phyloP scores from a whole-genome alignment of 805 yeast species.

The Vanderwaltozyma verrucispora region DNA sequence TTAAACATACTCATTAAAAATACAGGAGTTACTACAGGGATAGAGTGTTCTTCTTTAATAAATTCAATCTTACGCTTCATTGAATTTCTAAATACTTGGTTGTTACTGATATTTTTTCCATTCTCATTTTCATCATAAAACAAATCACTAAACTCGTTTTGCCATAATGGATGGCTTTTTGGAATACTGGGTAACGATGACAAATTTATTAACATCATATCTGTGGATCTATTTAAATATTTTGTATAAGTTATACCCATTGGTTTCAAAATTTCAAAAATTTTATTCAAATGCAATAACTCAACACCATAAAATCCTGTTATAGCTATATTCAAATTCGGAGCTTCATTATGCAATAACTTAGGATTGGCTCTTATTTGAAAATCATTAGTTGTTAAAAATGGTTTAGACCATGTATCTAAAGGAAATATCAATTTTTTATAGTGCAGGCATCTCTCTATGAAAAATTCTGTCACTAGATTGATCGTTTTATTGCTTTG shows the following conservation, averaged over 20 bases:
- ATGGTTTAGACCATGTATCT: slow-evolving; percentile 60
- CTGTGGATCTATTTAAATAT: slow-evolving; percentile 22
- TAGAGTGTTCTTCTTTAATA: slow-evolving; percentile 20
- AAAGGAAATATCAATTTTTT: slow-evolving; percentile 30
- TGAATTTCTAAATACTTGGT: slow-evolving; percentile 23
- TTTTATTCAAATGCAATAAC: slow-evolving; percentile 54
- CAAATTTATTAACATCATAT: slow-evolving; percentile 22
- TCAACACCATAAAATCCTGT: slow-evolving; percentile 77
- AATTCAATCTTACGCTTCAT: slow-evolving; percentile 27
- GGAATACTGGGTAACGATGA: slow-evolving; percentile 22
- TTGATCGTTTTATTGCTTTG: slow-evolving; percentile 6
- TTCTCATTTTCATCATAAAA: slow-evolving; percentile 9
- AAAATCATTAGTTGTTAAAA: slow-evolving; percentile 22
- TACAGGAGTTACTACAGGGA: slow-evolving; percentile 27
- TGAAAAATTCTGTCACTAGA: slow-evolving; percentile 67
- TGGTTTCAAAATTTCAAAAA: slow-evolving; percentile 42
- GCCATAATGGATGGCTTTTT: slow-evolving; percentile 18
- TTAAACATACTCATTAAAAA: slow-evolving; percentile 20
- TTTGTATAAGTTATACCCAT: slow-evolving; percentile 19
- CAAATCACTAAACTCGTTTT: slow-evolving; percentile 22
- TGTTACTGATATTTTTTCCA: slow-evolving; percentile 9
- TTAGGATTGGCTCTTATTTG: slow-evolving; percentile 19
- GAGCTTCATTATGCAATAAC: slow-evolving; percentile 9
- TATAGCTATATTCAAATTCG: slow-evolving; percentile 33
- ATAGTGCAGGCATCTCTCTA: slow-evolving; percentile 63